Evolutionary conservation across 2,329 filamentous ascomycete genomes (phyloP).

Genomic region (Fusarium floridanum): DNA sequence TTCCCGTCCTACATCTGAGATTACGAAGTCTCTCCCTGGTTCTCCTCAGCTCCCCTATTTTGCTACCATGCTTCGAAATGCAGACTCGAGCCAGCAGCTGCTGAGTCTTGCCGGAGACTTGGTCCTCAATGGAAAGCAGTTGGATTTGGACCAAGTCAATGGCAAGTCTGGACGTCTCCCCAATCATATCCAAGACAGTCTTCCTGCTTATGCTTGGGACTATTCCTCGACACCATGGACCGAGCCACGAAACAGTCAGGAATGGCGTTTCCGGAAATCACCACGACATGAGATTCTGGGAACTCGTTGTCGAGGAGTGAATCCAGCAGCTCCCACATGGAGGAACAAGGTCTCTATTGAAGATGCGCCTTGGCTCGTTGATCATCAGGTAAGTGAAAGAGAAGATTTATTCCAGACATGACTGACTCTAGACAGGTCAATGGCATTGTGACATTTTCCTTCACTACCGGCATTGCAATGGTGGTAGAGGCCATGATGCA

Average conservation of each 20-base stretch:
- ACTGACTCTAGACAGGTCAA: conserved; percentile 36
- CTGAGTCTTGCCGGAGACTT: conserved; percentile 39
- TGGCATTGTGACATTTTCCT: conserved; percentile 41
- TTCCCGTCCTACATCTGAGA: conserved; percentile 40
- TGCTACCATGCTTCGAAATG: conserved; percentile 39
- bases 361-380: conserved; percentile 43
- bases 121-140: conserved; percentile 36
- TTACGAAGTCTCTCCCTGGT: conserved; percentile 28
- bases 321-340: conserved; percentile 44
- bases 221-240: conserved; percentile 42
- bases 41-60: conserved; percentile 36
- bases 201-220: conserved; percentile 42
- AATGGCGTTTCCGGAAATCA: conserved; percentile 41
- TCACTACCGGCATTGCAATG: conserved; percentile 43
- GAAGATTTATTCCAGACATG: not conserved
- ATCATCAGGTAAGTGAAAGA: conserved; percentile 37
- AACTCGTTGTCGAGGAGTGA: conserved; percentile 40
- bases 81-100: conserved; percentile 37
- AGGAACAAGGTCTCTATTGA: conserved; percentile 44
- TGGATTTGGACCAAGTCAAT: conserved; percentile 37
- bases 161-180: conserved; percentile 34
- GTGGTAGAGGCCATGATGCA: conserved; percentile 43
- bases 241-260: conserved; percentile 38
- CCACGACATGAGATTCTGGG: conserved; percentile 42
- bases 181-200: conserved; percentile 37